These are phyloP conservation scores for Phytophthora chlamydospora DNA, from an alignment of 352 stramenopile species.

Conservation along the genomic window DNA sequence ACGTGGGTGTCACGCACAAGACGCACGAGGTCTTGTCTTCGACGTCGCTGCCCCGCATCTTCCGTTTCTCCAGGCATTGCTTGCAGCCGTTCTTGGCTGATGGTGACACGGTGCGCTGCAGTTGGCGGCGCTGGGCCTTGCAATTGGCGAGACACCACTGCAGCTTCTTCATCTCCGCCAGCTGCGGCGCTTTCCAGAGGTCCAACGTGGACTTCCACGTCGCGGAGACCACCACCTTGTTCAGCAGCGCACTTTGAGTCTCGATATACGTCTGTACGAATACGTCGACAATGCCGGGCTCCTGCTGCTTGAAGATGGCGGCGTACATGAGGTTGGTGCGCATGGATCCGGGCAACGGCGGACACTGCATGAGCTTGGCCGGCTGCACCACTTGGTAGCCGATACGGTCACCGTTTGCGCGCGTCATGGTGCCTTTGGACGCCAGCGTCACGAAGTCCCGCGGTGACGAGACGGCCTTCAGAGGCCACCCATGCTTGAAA, in stretches of 20 bases:
- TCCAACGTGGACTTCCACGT: slow-evolving; percentile 30
- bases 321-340: slow-evolving; percentile 32
- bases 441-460: slow-evolving; percentile 41
- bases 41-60: slow-evolving; percentile 21
- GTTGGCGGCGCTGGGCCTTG: slow-evolving; percentile 24
- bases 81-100: slow-evolving; percentile 24
- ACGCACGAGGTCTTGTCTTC: slow-evolving; percentile 25
- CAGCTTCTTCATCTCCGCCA: slow-evolving; percentile 40
- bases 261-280: slow-evolving; percentile 38
- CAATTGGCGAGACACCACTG: slow-evolving; percentile 35
- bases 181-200: slow-evolving; percentile 25
- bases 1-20: slow-evolving; percentile 32
- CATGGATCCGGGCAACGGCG: slow-evolving; percentile 28
- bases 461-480: slow-evolving; percentile 34
- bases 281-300: slow-evolving; percentile 31
- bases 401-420: slow-evolving; percentile 38
- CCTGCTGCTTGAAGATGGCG: slow-evolving; percentile 30
- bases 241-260: slow-evolving; percentile 17
- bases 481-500: slow-evolving; percentile 25
- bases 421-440: slow-evolving; percentile 39
- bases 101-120: slow-evolving; percentile 26
- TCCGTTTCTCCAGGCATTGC: slow-evolving; percentile 22
- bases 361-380: slow-evolving; percentile 34
- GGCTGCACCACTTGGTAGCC: slow-evolving; percentile 59
- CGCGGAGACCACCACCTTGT: slow-evolving; percentile 29